Evolutionary conservation across 116 monocot genomes (phyloP), one percentile per base, ranked within the genome.

Genomic region (Iris pallida): DNA sequence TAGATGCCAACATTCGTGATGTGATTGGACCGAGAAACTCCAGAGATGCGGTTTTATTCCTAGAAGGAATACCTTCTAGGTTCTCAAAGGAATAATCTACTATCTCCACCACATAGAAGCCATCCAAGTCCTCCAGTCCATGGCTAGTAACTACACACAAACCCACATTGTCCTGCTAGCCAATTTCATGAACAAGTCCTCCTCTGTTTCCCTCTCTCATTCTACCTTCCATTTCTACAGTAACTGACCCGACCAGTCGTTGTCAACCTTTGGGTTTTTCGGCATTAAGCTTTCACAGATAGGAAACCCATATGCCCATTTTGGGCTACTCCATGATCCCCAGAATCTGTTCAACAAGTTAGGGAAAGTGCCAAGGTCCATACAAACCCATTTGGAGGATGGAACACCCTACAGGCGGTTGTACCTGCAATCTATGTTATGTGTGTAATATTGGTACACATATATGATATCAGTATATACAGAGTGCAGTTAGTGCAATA

Each of bases 21-120:
- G 54, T 9, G 79, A 86, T 66, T 95, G 95, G 95, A 42, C 82
- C 7, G 81, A 88, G 45, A 86, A 84, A 75, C 81, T 91, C 16
- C 71, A 74, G 45, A 65, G 47, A 53, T 63, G 57, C 6, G 91
- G 95, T 2, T 95, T 82, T 60, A 66, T 51, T 42, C 91, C 82
- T 19, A 62, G 79, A 42, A 88, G 61, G 56, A 86, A 76, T 57
- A 88, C 95, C 0, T 73, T 95, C n/a, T 95, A 91, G 94, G 58
- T 95, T 13, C 86, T 95, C 0, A 91, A 95, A 95, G 95, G 91
- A 44, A 83, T 95, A 19, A 53, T 91, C 19, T 95, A 91, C 63
- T 95, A 95, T 76, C 91, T 91, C 1, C 73, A 83, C 12, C 77
- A 90, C 42, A 42, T 54, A n/a, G 47, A 79, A 13, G 95, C 95